A percentile compares a stretch with the other conserved stretches of the same genome.
These are phyloP conservation scores for Arthrobotrys iridis DNA, from an alignment of 2,329 filamentous ascomycete species.

Conservation along the genomic window DNA sequence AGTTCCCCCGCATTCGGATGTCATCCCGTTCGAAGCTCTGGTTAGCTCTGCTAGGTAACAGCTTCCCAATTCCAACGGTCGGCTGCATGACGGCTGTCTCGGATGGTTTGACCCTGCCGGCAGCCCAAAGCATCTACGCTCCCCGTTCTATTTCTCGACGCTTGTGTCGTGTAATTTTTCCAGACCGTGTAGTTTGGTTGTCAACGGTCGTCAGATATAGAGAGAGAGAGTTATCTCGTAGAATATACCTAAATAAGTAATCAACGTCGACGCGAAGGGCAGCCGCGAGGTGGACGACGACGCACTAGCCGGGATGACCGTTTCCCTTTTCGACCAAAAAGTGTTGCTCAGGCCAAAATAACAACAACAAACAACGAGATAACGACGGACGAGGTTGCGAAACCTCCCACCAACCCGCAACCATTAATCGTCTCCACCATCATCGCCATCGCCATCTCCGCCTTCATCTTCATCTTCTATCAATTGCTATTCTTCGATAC, in stretches of 20 bases:
- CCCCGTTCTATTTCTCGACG: too few species aligned
- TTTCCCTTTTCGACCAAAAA: constrained; percentile 1
- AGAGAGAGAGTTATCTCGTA: too few species aligned
- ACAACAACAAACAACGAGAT: constrained; percentile 39
- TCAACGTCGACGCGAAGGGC: background rate
- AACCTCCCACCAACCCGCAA: too few species aligned
- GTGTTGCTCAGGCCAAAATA: constrained; percentile 25
- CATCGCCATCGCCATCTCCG: background rate
- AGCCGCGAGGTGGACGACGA: background rate
- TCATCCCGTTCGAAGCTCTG: too few species aligned
- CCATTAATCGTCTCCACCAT: background rate
- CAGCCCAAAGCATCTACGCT: background rate
- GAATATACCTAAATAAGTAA: too few species aligned
- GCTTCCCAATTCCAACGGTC: constrained; percentile 8
- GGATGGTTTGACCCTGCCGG: background rate
- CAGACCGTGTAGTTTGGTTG: too few species aligned
- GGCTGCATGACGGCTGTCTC: constrained; percentile 10
- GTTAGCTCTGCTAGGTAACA: constrained; percentile 6
- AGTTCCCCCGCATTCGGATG: too few species aligned
- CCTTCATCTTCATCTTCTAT: background rate
- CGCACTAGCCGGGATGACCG: background rate
- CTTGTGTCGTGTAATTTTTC: too few species aligned
- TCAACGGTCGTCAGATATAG: too few species aligned
- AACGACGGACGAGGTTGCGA: too few species aligned
- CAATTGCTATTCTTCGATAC: background rate